phyloP scores from a whole-genome alignment of 345 rosid species.

The Boechera divaricarpa region DNA sequence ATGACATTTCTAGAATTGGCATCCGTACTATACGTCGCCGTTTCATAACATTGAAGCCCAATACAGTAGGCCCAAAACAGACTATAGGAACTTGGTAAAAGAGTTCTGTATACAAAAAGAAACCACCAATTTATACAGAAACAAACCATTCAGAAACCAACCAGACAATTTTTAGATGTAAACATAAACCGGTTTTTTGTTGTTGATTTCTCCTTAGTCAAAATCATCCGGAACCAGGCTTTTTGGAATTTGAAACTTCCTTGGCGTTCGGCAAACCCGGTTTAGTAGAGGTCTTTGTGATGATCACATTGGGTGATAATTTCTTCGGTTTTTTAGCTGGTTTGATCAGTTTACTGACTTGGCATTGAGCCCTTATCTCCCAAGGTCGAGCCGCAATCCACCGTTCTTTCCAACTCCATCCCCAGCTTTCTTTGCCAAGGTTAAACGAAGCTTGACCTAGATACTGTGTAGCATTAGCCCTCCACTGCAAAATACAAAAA shows the following conservation, averaged over 20 bases:
- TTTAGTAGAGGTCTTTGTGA: conserved; percentile 31
- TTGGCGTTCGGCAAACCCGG: conserved; percentile 47
- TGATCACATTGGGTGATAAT: conserved; percentile 25
- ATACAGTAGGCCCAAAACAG: conserved; percentile 37
- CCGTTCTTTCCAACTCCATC: conserved; percentile 92
- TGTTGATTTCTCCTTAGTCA: background rate
- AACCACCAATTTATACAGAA: conserved; percentile 9
- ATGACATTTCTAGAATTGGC: conserved; percentile 52
- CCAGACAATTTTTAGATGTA: conserved; percentile 1
- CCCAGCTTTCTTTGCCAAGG: conserved; percentile 75
- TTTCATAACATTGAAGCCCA: conserved; percentile 44
- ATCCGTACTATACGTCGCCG: conserved; percentile 31
- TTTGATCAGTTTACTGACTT: conserved; percentile 40
- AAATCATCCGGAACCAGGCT: conserved; percentile 8
- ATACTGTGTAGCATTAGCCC: conserved; percentile 76
- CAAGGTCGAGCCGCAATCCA: conserved; percentile 87
- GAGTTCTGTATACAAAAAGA: background rate
- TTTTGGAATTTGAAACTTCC: conserved; percentile 42
- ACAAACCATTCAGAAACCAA: conserved; percentile 20
- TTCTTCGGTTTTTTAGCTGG: conserved; percentile 48
- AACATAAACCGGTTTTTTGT: background rate
- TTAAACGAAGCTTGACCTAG: conserved; percentile 79
- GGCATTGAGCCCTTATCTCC: conserved; percentile 66
- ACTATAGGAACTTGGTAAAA: background rate
- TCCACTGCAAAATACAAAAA: conserved; percentile 64